Evolutionary conservation across 164 flowering plant genomes (phyloP).

Genomic region (Vitis cinerea): DNA sequence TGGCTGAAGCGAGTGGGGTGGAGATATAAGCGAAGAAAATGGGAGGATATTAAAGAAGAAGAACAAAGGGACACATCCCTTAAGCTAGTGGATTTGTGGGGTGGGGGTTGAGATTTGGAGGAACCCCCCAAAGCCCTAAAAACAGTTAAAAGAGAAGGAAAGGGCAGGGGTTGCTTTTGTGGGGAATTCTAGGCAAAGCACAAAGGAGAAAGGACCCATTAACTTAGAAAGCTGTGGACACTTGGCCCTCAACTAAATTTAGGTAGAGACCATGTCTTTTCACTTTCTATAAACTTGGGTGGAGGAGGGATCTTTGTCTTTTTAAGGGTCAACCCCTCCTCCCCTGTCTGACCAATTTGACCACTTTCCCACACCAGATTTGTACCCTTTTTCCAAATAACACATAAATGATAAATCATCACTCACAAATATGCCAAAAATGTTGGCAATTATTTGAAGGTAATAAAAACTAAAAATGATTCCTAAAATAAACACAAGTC

Average conservation of each 20-base stretch:
- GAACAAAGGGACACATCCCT: constrained; percentile 14
- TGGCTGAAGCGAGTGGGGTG: too few species aligned
- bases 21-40: too few species aligned
- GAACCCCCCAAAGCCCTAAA: not conserved
- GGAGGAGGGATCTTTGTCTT: constrained; percentile 19
- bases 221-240: not conserved
- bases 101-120: not conserved
- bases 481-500: too few species aligned
- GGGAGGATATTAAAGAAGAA: too few species aligned
- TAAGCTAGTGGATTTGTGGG: constrained; percentile 19
- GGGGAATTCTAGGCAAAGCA: not conserved
- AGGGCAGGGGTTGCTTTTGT: not conserved
- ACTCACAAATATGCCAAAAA: too few species aligned
- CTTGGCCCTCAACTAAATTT: not conserved
- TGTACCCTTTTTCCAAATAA: too few species aligned
- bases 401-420: too few species aligned
- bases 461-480: too few species aligned
- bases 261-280: constrained; percentile 5
- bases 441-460: too few species aligned
- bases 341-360: not conserved
- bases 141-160: not conserved
- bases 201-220: not conserved
- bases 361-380: not conserved
- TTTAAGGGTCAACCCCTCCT: constrained; percentile 11
- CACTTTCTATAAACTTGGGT: constrained; percentile 8